Conservation (phyloP, 768 basidiomycete species). For the Mycena chlorophos region DNA sequence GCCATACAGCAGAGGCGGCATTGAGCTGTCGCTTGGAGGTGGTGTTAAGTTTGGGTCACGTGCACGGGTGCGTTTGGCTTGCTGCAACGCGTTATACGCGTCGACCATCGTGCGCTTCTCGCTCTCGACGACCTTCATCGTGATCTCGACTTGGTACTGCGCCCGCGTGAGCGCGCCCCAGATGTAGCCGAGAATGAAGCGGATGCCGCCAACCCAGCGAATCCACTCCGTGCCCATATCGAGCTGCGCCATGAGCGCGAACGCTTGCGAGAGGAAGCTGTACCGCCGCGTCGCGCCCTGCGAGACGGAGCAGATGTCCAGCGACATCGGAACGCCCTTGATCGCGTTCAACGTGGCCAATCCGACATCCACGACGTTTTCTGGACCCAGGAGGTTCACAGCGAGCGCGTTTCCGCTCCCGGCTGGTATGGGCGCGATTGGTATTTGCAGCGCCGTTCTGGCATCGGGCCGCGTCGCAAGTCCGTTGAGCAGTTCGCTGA, state of each 20-base stretch:
- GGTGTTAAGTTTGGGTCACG: neutral
- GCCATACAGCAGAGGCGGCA: conserved; percentile 26
- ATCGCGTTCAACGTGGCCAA: conserved; percentile 55
- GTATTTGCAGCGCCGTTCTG: conserved; percentile 45
- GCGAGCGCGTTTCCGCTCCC: conserved; percentile 59
- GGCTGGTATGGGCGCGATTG: conserved; percentile 55
- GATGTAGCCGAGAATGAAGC: conserved; percentile 29
- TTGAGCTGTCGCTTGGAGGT: conserved; percentile 7
- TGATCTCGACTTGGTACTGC: conserved; percentile 47
- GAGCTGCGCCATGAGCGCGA: conserved; percentile 62
- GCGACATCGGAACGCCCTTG: conserved; percentile 54
- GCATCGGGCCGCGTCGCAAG: conserved; percentile 47
- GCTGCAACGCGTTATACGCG: conserved; percentile 26
- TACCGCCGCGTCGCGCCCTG: conserved; percentile 45
- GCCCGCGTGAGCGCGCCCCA: conserved; percentile 36
- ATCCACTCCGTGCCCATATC: conserved; percentile 66
- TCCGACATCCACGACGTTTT: conserved; percentile 50
- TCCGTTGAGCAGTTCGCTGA: conserved; percentile 62
- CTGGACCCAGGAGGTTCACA: conserved; percentile 52
- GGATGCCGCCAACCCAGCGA: conserved; percentile 34
- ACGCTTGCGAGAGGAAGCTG: conserved; percentile 58
- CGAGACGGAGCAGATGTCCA: conserved; percentile 57
- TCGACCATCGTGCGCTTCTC: conserved; percentile 54
- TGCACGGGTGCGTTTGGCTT: neutral
- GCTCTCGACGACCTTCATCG: conserved; percentile 46